Percentiles rank a stretch among this genome's conserved stretches.
Conservation (phyloP, 164 flowering plant genomes). For the Tetrastigma voinierianum region DNA sequence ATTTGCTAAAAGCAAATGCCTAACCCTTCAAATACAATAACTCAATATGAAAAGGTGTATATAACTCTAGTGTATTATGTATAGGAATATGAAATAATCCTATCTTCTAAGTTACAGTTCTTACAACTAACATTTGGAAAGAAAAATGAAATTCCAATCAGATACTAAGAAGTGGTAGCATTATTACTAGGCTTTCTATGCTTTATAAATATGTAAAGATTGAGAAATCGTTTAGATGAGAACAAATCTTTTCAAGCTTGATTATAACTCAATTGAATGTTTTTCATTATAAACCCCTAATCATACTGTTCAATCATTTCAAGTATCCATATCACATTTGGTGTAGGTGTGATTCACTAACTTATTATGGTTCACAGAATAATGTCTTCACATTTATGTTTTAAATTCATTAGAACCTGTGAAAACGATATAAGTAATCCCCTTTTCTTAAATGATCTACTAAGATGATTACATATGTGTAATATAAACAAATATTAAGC, state of each 20-base stretch:
- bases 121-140: too few species aligned
- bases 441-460: too few species aligned
- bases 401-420: slow-evolving; percentile 14
- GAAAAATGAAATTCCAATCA: too few species aligned
- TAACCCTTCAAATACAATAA: too few species aligned
- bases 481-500: too few species aligned
- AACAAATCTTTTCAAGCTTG: slow-evolving; percentile 46
- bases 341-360: slow-evolving; percentile 40
- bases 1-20: too few species aligned
- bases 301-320: slow-evolving; percentile 53
- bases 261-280: slow-evolving; percentile 45
- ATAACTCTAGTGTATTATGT: too few species aligned
- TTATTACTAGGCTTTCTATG: slow-evolving; percentile 47
- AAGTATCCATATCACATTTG: slow-evolving; percentile 51
- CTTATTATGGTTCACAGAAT: slow-evolving; percentile 45
- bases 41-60: too few species aligned
- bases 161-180: slow-evolving; percentile 36
- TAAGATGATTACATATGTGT: too few species aligned
- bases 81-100: too few species aligned
- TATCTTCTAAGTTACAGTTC: too few species aligned
- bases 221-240: slow-evolving; percentile 44
- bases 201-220: slow-evolving; percentile 49
- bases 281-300: slow-evolving; percentile 46
- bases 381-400: slow-evolving; percentile 46
- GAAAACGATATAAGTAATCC: too few species aligned